A percentile compares a stretch with the other conserved stretches of the same genome.
Conservation (phyloP, 208 protist species). For the Wallacemonas collosoma region DNA sequence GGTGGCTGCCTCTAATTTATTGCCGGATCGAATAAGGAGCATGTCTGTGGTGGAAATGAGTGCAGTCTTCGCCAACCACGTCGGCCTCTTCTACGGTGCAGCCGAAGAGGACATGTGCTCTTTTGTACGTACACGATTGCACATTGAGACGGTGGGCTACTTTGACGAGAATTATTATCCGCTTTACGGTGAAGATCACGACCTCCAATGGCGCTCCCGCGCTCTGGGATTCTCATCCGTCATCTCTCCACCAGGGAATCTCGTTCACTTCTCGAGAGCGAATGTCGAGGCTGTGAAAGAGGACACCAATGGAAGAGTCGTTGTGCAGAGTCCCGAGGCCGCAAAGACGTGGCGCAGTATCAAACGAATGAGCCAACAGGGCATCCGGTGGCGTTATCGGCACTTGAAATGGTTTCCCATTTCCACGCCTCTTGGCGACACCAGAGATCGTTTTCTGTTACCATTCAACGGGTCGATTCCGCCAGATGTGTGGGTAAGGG, state of each 20-base stretch:
- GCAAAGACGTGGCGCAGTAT: conserved; percentile 7
- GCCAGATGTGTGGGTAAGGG: conserved; percentile 35
- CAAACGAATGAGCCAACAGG: conserved; percentile 29
- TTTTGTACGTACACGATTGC: conserved; percentile 41
- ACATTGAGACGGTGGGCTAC: conserved; percentile 42
- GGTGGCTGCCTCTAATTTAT: conserved; percentile 30
- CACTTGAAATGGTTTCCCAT: conserved; percentile 25
- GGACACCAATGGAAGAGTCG: background rate
- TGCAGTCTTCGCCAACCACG: conserved; percentile 16
- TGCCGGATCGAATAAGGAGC: conserved; percentile 47
- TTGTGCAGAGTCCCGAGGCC: conserved; percentile 21
- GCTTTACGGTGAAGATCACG: conserved; percentile 53
- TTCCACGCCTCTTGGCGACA: background rate
- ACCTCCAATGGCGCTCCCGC: conserved; percentile 29
- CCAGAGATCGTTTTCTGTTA: background rate
- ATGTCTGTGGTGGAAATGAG: conserved; percentile 24
- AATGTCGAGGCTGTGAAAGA: conserved; percentile 20
- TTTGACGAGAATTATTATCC: conserved; percentile 71
- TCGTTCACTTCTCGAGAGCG: conserved; percentile 27
- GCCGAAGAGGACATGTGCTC: conserved; percentile 23
- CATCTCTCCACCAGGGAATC: conserved; percentile 13
- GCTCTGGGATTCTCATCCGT: conserved; percentile 33
- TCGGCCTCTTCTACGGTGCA: conserved; percentile 36
- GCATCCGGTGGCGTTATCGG: conserved; percentile 25
- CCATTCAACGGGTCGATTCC: conserved; percentile 30